Percentiles rank a stretch among this genome's conserved stretches.
Conservation (phyloP, 371 early-diverging fungal genomes). For the Mucor sp. region DNA sequence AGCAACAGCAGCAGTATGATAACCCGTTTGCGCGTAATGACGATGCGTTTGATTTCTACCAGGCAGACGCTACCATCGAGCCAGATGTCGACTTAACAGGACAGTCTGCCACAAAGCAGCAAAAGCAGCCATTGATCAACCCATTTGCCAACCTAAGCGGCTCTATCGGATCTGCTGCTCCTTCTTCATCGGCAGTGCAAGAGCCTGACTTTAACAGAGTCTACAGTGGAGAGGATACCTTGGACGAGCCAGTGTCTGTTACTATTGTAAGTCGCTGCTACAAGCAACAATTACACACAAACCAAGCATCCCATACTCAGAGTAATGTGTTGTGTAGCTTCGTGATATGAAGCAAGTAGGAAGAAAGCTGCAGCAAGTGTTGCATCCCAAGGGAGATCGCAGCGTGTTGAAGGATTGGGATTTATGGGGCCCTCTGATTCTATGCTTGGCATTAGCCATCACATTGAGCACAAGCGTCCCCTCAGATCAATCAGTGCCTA, state of each 20-base stretch:
- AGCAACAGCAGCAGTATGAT: constrained; percentile 16
- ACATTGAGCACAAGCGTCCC: constrained; percentile 67
- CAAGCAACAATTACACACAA: not conserved
- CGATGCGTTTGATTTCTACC: constrained; percentile 19
- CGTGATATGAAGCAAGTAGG: constrained; percentile 77
- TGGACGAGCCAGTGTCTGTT: constrained; percentile 89
- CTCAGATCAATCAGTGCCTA: constrained; percentile 71
- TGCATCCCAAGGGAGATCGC: constrained; percentile 66
- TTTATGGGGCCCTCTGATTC: constrained; percentile 92
- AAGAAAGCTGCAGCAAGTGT: constrained; percentile 73
- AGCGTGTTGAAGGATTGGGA: constrained; percentile 88
- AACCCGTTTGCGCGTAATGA: constrained; percentile 29
- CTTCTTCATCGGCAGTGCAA: constrained; percentile 2
- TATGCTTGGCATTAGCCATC: constrained; percentile 85
- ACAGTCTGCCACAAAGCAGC: constrained; percentile 30
- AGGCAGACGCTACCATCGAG: constrained; percentile 22
- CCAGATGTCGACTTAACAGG: constrained; percentile 37
- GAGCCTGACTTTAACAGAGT: not conserved
- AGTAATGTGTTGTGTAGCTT: constrained; percentile 58
- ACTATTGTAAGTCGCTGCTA: constrained; percentile 65
- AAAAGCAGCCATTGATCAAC: constrained; percentile 12
- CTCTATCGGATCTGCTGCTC: constrained; percentile 17
- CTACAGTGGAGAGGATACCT: constrained; percentile 62
- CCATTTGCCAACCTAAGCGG: constrained; percentile 22
- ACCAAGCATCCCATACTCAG: not conserved